Evolutionary conservation across 129 eudicot genomes (phyloP).

Genomic region (Deinandra increscens): DNA sequence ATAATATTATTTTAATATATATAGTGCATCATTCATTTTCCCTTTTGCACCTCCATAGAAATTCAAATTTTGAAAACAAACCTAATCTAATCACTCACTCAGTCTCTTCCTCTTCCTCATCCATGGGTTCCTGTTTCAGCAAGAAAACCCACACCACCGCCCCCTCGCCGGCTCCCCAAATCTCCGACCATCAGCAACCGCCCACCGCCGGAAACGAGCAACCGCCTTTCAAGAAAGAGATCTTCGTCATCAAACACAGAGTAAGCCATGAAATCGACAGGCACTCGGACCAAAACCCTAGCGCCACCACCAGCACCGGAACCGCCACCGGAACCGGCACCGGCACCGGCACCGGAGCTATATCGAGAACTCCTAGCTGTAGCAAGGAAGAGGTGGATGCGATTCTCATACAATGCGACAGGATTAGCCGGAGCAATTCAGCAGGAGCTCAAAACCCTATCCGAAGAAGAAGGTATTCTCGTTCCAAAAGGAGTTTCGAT

Average conservation of each 20-base stretch:
- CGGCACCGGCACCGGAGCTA: neutral
- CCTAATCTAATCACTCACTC: conserved; percentile 15
- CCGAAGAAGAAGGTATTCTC: conserved; percentile 58
- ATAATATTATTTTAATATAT: too few species aligned
- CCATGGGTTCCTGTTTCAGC: conserved; percentile 88
- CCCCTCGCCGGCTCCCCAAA: conserved; percentile 13
- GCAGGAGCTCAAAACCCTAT: conserved; percentile 45
- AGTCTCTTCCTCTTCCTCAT: conserved; percentile 7
- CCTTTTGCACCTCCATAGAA: neutral
- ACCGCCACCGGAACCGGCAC: too few species aligned
- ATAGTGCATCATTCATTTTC: neutral
- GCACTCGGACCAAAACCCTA: conserved; percentile 37
- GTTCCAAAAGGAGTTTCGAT: conserved; percentile 79
- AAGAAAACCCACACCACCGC: conserved; percentile 42
- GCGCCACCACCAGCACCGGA: neutral
- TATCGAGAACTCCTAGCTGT: conserved; percentile 63
- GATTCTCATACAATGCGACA: conserved; percentile 70
- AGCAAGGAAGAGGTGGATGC: conserved; percentile 81
- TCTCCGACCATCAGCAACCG: conserved; percentile 27
- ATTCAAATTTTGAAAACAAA: conserved; percentile 25
- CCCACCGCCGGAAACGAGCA: conserved; percentile 33
- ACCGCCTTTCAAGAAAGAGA: conserved; percentile 49
- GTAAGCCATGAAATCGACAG: conserved; percentile 60
- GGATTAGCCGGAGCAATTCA: conserved; percentile 82
- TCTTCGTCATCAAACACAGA: conserved; percentile 68